Base-by-base conservation (phyloP, 352 stramenopile species). In the Blastocystis sp. region DNA sequence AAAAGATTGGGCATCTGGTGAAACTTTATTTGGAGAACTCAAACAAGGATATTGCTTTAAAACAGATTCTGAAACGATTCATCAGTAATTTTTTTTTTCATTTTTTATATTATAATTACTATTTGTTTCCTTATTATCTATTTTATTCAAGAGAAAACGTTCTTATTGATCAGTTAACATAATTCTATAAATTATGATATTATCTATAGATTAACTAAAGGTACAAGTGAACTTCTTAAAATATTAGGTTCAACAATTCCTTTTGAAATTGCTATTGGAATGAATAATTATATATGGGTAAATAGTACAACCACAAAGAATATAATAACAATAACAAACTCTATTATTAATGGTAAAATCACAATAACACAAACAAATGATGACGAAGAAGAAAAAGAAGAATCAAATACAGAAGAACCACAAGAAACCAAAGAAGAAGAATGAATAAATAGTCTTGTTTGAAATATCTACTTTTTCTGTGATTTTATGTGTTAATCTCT, bases 261-360 rank as follows among this genome's bases (percentile, higher is more conserved):
- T 11, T 59, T 49, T 52, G 49, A 59, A 18, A 49, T 36, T 59
- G 49, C 49, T 11, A 45, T 59, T 47, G 49, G 49, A 16, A 25
- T 59, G 11, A 59, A 59, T 45, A 40, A 40, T 33, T 59, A 33
- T 59, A 40, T 59, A 19, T 59, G 49, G 49, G 31, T 59, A 30
- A 59, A 59, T 18, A 59, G 49, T 18, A 10, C 34, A 6, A 30
- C 31, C 16, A 24, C n/a, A 10, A 59, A 59, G 28, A 59, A 45
- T 16, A 59, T 16, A 0, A 46, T 59, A 4, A 59, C 49, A 4
- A 59, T 59, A 24, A 23, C n/a, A 2, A 59, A 59, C 27, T 49
- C 49, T 2, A 59, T 59, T 31, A 27, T 59, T 9, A 59, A 59
- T 18, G n/a, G n/a, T n/a, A n/a, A n/a, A n/a, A n/a, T n/a, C n/a